Percentiles rank a stretch among this genome's conserved stretches.
phyloP scores from a whole-genome alignment of 495 filamentous ascomycete species.

The Aeminium ludgeri region DNA sequence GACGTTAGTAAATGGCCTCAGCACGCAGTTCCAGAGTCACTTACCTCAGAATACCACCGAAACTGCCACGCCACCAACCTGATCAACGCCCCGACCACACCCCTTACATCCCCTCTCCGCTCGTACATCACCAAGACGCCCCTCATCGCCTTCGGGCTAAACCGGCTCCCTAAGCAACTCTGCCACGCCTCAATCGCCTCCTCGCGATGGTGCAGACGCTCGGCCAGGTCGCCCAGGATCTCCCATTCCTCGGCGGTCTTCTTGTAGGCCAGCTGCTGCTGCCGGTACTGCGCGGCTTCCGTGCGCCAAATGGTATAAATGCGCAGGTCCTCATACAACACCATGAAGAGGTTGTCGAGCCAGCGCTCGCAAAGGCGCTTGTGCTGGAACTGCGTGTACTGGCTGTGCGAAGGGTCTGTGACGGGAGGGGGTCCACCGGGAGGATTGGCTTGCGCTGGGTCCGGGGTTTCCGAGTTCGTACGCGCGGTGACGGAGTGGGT shows the following conservation, averaged over 20 bases:
- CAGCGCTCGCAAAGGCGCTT: conserved; percentile 94
- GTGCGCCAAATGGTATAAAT: conserved; percentile 99
- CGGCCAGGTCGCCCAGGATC: conserved; percentile 82
- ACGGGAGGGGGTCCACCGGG: no score
- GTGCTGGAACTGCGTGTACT: conserved; percentile 65
- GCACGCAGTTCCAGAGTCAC: conserved; percentile 11
- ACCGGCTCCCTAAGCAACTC: conserved; percentile 61
- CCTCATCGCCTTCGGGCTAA: conserved; percentile 76
- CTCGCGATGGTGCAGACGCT: conserved; percentile 73
- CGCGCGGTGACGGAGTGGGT: conserved; percentile 12
- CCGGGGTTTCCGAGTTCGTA: conserved; percentile 7
- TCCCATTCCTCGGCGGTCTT: conserved; percentile 97
- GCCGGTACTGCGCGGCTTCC: conserved; percentile 82
- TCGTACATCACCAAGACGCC: conserved; percentile 69
- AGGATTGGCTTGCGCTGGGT: conserved; percentile 7
- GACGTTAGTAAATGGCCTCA: background rate
- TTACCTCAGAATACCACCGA: conserved; percentile 89
- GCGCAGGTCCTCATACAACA: conserved; percentile 90
- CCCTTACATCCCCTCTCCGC: conserved; percentile 51
- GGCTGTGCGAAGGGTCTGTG: conserved; percentile 32
- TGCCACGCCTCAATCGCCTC: conserved; percentile 88
- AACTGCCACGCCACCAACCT: conserved; percentile 93
- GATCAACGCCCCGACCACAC: conserved; percentile 65
- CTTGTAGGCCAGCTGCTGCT: conserved; percentile 80
- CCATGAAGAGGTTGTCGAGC: conserved; percentile 98